Evolutionary conservation across 768 basidiomycete genomes (phyloP).

Genomic region (Mycena olivaceomarginata): DNA sequence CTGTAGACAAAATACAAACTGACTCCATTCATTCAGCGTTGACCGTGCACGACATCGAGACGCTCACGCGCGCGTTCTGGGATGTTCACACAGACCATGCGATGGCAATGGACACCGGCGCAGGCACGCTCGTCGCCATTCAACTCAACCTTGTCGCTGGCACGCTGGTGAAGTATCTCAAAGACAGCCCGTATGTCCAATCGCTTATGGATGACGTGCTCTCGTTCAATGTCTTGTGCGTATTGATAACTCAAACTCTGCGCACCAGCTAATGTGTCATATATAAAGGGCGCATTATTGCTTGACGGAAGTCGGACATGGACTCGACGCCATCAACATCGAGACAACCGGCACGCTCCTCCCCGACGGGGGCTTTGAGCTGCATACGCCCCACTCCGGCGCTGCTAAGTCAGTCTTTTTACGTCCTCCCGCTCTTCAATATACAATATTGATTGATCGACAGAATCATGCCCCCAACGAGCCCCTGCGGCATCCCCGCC

Average conservation of each 20-base stretch:
- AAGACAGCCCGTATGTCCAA: not conserved
- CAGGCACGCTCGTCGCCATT: constrained; percentile 12
- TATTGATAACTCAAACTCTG: not conserved
- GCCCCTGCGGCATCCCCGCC: constrained; percentile 19
- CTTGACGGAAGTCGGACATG: constrained; percentile 63
- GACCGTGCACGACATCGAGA: constrained; percentile 5
- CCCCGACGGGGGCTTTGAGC: constrained; percentile 65
- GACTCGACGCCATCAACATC: constrained; percentile 75
- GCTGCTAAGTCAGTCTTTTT: constrained; percentile 70
- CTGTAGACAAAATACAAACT: not conserved
- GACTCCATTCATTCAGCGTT: not conserved
- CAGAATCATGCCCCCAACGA: constrained; percentile 29
- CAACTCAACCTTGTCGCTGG: constrained; percentile 28
- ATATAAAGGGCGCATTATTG: constrained; percentile 17
- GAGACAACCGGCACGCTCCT: constrained; percentile 77
- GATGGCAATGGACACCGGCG: constrained; percentile 16
- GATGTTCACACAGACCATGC: not conserved
- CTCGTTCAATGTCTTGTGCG: constrained; percentile 13
- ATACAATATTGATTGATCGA: not conserved
- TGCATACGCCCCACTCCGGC: constrained; percentile 74
- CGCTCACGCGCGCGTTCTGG: constrained; percentile 20
- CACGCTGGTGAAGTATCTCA: constrained; percentile 7
- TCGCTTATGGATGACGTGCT: constrained; percentile 1
- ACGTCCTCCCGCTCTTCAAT: not conserved
- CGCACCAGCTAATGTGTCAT: no score